These are phyloP conservation scores for Nakazawaea laoshanensis DNA, from an alignment of 805 yeast genomes.

Conservation along the genomic window DNA sequence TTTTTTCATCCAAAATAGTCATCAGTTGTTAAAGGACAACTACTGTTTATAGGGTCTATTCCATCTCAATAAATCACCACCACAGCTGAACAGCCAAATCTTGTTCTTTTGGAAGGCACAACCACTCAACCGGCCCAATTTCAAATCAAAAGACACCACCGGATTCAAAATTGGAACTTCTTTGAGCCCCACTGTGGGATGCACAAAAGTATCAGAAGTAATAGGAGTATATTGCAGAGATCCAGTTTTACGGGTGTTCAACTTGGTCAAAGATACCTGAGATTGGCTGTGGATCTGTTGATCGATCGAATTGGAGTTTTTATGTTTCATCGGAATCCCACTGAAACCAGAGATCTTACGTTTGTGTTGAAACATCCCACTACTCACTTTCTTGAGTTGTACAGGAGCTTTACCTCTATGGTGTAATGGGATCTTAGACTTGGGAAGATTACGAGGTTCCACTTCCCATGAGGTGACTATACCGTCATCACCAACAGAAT, in stretches of 20 bases:
- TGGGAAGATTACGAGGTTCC: slow-evolving; percentile 33
- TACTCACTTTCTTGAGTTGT: slow-evolving; percentile 1
- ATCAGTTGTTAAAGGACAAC: slow-evolving; percentile 1
- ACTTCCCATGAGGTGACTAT: slow-evolving; percentile 45
- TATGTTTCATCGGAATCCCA: background rate
- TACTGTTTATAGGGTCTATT: slow-evolving; percentile 14
- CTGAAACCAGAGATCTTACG: slow-evolving; percentile 6
- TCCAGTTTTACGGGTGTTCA: slow-evolving; percentile 4
- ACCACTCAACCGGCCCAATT: slow-evolving; percentile 24
- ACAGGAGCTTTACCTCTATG: slow-evolving; percentile 8
- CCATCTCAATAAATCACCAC: slow-evolving; percentile 34
- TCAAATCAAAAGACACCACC: slow-evolving; percentile 22
- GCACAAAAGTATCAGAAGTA: slow-evolving; percentile 15
- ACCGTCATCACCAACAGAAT: slow-evolving; percentile 51
- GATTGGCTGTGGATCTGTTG: slow-evolving; percentile 16
- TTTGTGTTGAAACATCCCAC: slow-evolving; percentile 5
- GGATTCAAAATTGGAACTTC: slow-evolving; percentile 24
- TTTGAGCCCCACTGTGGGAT: slow-evolving; percentile 16
- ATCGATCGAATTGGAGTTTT: slow-evolving; percentile 19
- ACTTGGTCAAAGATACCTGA: slow-evolving; percentile 11
- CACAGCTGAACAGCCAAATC: slow-evolving; percentile 27
- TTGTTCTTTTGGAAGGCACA: slow-evolving; percentile 20
- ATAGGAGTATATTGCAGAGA: slow-evolving; percentile 1
- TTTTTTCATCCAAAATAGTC: slow-evolving; percentile 18
- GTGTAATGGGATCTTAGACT: slow-evolving; percentile 17